Percentiles rank a stretch among this genome's conserved stretches.
Evolutionary conservation across 2,329 filamentous ascomycete genomes (phyloP).

Genomic region (Colletotrichum sidae): DNA sequence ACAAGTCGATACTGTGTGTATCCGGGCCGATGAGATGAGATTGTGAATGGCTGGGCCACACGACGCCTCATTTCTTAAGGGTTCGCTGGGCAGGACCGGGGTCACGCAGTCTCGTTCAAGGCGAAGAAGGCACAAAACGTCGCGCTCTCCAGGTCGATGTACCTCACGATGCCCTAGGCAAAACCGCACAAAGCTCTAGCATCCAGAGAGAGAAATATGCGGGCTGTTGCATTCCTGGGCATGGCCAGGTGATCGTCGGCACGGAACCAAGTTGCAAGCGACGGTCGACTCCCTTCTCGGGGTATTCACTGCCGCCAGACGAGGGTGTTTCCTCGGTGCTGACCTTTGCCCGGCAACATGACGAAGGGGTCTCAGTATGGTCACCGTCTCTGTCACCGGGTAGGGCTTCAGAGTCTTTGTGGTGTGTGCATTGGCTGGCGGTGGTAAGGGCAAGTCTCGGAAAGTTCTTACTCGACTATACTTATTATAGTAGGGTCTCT

Average conservation of each 20-base stretch:
- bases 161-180: conserved; percentile 10
- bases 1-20: background rate
- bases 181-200: conserved; percentile 18
- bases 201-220: conserved; percentile 30
- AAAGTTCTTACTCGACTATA: background rate
- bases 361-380: no score
- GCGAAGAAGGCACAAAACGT: conserved; percentile 6
- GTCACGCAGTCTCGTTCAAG: conserved; percentile 1
- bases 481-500: no score
- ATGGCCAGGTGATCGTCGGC: conserved; percentile 32
- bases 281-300: conserved; percentile 18
- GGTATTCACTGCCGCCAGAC: conserved; percentile 29
- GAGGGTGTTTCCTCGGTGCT: conserved; percentile 5
- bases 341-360: background rate
- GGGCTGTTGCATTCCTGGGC: conserved; percentile 27
- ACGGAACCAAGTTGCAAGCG: conserved; percentile 28
- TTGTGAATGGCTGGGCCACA: conserved; percentile 27
- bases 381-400: no score
- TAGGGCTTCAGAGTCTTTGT: no score
- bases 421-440: no score
- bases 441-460: conserved; percentile 2
- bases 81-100: conserved; percentile 7
- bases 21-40: conserved; percentile 21
- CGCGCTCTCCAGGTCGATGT: conserved; percentile 11
- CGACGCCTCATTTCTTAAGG: conserved; percentile 21